Percentiles rank a stretch among this genome's conserved stretches.
Evolutionary conservation across 371 early-diverging fungal genomes (phyloP).

Genomic region (Mucor indicus): DNA sequence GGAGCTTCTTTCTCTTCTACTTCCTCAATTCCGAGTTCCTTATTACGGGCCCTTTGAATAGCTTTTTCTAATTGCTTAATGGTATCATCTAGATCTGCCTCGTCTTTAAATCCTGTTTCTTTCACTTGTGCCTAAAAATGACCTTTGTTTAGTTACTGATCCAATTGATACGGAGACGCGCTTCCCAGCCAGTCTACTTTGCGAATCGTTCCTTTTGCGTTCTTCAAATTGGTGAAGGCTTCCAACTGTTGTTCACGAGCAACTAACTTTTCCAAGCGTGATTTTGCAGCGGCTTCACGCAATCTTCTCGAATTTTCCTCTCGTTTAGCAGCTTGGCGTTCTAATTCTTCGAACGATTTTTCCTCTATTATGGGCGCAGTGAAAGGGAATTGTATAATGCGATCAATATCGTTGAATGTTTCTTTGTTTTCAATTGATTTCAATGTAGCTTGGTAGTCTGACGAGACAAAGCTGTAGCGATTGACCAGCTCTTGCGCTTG

Average conservation of each 20-base stretch:
- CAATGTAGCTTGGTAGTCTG: constrained; percentile 71
- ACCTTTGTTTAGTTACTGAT: too few relatives aligned
- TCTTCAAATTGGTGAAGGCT: constrained; percentile 57
- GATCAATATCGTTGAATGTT: constrained; percentile 56
- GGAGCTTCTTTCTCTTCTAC: constrained; percentile 75
- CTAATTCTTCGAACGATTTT: constrained; percentile 77
- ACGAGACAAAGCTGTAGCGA: constrained; percentile 67
- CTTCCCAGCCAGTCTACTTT: constrained; percentile 57
- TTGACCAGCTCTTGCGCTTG: constrained; percentile 75
- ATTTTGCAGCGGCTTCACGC: constrained; percentile 76
- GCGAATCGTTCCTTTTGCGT: constrained; percentile 41
- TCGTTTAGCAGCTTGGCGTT: constrained; percentile 67
- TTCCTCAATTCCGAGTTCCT: constrained; percentile 79
- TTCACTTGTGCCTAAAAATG: constrained; percentile 53
- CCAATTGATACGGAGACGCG: too few relatives aligned
- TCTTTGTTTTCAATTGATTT: constrained; percentile 48
- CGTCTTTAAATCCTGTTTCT: constrained; percentile 66
- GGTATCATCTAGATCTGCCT: constrained; percentile 70
- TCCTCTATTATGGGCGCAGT: constrained; percentile 67
- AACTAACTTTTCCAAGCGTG: constrained; percentile 74
- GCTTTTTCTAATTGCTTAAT: constrained; percentile 66
- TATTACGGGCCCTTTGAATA: constrained; percentile 73
- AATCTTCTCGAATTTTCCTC: constrained; percentile 73
- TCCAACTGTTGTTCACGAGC: constrained; percentile 56
- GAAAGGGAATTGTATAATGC: constrained; percentile 74